phyloP scores from a whole-genome alignment of 2,329 filamentous ascomycete genomes.

The Pseudocercospora fijiensis region DNA sequence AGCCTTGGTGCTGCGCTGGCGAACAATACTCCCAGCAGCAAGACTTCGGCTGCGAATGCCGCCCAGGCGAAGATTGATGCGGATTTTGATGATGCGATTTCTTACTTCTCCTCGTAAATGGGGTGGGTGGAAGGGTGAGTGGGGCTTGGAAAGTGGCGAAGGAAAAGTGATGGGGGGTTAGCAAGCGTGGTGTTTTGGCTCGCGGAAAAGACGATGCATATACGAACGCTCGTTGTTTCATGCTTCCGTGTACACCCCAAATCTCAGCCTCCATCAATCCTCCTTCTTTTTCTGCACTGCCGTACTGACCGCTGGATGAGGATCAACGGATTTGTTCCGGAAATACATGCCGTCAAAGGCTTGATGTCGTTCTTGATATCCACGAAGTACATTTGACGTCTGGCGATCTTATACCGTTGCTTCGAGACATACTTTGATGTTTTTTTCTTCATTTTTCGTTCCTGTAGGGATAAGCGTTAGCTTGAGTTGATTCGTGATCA shows the following conservation, averaged over 20 bases:
- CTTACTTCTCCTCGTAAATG: constrained; percentile 12
- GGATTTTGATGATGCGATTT: constrained; percentile 28
- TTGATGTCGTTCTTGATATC: constrained; percentile 23
- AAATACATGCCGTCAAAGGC: constrained; percentile 14
- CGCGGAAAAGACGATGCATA: neutral
- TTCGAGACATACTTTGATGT: constrained; percentile 24
- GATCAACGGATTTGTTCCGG: no score
- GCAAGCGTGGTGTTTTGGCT: neutral
- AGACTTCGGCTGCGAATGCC: constrained; percentile 18
- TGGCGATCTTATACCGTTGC: constrained; percentile 23
- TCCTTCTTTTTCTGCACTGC: constrained; percentile 17
- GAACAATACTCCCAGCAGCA: constrained; percentile 16
- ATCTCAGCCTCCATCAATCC: constrained; percentile 28
- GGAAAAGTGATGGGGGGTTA: neutral
- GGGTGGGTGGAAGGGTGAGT: no score
- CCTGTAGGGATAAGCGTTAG: constrained; percentile 1
- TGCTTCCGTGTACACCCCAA: constrained; percentile 25
- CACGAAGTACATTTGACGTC: constrained; percentile 25
- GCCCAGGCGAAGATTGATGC: constrained; percentile 42
- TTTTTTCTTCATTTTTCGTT: constrained; percentile 22
- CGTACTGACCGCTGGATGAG: no score
- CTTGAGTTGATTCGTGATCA: constrained; percentile 34
- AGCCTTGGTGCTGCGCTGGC: constrained; percentile 16
- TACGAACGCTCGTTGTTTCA: neutral
- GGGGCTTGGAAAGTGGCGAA: neutral